Evolutionary conservation across 2,329 filamentous ascomycete genomes (phyloP).

Genomic region (Fusarium sp.): DNA sequence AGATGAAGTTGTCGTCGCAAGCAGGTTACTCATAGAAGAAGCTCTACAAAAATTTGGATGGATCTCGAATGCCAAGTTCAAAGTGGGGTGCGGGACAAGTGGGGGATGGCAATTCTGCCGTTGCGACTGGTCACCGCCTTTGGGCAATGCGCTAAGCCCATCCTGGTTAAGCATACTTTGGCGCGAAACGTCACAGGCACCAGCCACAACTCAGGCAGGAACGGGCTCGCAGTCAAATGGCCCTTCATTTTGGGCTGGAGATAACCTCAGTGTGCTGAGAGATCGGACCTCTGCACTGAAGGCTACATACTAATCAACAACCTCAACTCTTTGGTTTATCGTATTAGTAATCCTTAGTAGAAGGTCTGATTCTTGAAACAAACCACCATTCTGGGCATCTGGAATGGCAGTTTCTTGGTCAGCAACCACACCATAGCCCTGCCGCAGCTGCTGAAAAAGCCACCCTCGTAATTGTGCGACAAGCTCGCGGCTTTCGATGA

Average conservation of each 20-base stretch:
- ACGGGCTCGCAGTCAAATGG: not conserved
- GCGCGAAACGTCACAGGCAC: not conserved
- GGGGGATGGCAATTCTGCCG: conserved; percentile 50
- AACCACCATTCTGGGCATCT: not conserved
- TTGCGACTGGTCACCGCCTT: conserved; percentile 28
- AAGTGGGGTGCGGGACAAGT: conserved; percentile 46
- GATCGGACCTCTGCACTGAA: not conserved
- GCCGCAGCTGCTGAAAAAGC: not conserved
- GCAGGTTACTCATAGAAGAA: conserved; percentile 23
- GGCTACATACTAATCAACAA: not conserved
- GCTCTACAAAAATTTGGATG: conserved; percentile 45
- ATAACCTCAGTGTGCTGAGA: not conserved
- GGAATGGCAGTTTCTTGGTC: not conserved
- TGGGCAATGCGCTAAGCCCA: not conserved
- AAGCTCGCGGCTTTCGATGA: not conserved
- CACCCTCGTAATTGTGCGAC: not conserved
- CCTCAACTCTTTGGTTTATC: not conserved
- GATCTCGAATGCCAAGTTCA: conserved; percentile 32
- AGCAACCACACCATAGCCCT: not conserved
- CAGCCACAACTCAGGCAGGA: not conserved
- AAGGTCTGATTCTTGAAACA: not conserved
- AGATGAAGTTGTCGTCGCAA: conserved; percentile 7
- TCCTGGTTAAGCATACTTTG: not conserved
- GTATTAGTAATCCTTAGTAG: not conserved
- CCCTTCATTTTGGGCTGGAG: not conserved